Evolutionary conservation across 768 basidiomycete genomes (phyloP).

Genomic region (Leccinum imitatum): DNA sequence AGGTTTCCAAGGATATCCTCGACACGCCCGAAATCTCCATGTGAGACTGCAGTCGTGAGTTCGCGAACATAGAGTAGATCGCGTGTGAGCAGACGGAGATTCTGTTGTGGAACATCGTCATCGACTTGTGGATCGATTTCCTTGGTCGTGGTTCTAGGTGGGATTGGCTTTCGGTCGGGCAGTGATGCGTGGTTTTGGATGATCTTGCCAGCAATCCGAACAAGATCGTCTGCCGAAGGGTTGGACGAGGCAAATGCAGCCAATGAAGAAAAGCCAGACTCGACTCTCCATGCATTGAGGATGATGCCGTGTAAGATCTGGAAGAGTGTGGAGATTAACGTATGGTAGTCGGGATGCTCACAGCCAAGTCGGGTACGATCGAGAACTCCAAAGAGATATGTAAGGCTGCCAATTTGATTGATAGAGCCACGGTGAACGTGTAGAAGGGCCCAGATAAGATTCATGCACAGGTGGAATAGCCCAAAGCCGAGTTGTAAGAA

Average conservation of each 20-base stretch:
- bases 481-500: slow-evolving; percentile 10
- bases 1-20: slow-evolving; percentile 26
- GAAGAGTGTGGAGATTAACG: slow-evolving; percentile 15
- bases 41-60: slow-evolving; percentile 25
- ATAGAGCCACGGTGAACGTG: slow-evolving; percentile 6
- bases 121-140: not conserved
- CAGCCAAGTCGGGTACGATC: slow-evolving; percentile 26
- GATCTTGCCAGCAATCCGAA: slow-evolving; percentile 21
- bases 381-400: slow-evolving; percentile 17
- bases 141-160: not conserved
- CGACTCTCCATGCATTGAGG: slow-evolving; percentile 17
- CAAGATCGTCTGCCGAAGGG: slow-evolving; percentile 19
- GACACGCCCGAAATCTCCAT: slow-evolving; percentile 35
- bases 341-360: slow-evolving; percentile 37
- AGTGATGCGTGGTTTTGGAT: slow-evolving; percentile 18
- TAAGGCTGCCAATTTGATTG: not conserved
- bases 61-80: slow-evolving; percentile 34
- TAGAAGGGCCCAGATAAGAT: slow-evolving; percentile 21
- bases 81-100: slow-evolving; percentile 26
- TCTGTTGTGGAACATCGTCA: slow-evolving; percentile 24
- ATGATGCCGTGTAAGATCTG: slow-evolving; percentile 37
- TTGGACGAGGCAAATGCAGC: slow-evolving; percentile 23
- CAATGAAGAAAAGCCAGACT: slow-evolving; percentile 12
- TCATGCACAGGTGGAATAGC: slow-evolving; percentile 36
- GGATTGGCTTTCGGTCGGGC: not conserved